phyloP scores from a whole-genome alignment of 345 rosid species.

The Populus davidiana region DNA sequence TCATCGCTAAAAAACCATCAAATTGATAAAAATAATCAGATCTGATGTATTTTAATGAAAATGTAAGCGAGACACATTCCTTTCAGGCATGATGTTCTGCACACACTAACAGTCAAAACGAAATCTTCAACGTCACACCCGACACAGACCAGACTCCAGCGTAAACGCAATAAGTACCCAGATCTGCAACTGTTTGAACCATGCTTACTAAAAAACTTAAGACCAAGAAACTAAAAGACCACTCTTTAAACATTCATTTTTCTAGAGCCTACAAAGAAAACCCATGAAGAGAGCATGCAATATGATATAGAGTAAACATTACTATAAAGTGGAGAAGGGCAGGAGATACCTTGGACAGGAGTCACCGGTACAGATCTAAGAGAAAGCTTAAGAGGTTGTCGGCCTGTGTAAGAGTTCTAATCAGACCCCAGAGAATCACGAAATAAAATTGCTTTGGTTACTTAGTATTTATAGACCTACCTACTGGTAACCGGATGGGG shows the following conservation, averaged over 20 bases:
- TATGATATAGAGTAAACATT: background rate
- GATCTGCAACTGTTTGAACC: constrained; percentile 4
- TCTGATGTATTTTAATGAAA: background rate
- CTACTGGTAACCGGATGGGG: constrained; percentile 11
- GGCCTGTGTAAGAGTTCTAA: background rate
- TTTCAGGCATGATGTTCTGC: background rate
- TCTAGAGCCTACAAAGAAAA: background rate
- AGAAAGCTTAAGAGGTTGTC: background rate
- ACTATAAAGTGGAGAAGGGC: background rate
- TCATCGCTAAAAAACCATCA: background rate
- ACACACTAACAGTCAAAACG: background rate
- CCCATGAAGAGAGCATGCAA: background rate
- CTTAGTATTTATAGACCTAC: constrained; percentile 7
- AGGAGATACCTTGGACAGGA: background rate
- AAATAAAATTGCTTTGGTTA: background rate
- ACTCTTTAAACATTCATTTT: background rate
- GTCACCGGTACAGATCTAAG: constrained; percentile 2
- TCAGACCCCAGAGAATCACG: constrained; percentile 1
- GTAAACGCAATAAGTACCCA: background rate
- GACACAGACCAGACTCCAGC: background rate
- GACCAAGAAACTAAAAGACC: background rate
- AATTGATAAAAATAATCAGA: constrained; percentile 6
- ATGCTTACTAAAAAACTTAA: background rate
- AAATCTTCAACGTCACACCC: background rate
- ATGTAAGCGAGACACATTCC: background rate